These are phyloP conservation scores for Podaxis carcinomalis DNA, from an alignment of 768 basidiomycete genomes.

Conservation along the genomic window DNA sequence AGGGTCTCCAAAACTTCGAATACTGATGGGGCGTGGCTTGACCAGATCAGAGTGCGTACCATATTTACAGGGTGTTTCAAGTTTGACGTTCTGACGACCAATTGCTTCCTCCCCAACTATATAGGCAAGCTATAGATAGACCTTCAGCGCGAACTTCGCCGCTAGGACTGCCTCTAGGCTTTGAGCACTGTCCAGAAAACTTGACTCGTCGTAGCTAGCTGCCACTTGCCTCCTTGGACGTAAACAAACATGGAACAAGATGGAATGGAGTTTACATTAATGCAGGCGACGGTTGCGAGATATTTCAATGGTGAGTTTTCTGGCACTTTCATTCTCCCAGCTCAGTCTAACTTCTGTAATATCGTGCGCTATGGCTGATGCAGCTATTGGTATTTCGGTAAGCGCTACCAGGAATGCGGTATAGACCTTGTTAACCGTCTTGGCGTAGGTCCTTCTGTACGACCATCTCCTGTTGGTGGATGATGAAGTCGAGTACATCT, in stretches of 20 bases:
- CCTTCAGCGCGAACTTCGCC: neutral
- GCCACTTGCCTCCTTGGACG: neutral
- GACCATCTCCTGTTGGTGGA: constrained; percentile 3
- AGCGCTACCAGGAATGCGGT: neutral
- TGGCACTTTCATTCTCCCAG: neutral
- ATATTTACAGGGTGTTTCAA: constrained; percentile 2
- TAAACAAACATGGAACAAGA: neutral
- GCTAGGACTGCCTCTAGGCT: neutral
- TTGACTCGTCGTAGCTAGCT: neutral
- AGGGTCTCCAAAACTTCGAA: neutral
- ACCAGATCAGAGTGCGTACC: neutral
- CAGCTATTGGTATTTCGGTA: constrained; percentile 5
- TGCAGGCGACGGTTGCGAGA: neutral
- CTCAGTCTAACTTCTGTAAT: neutral
- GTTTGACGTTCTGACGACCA: constrained; percentile 5
- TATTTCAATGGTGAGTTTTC: constrained; percentile 1
- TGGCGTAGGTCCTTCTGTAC: neutral
- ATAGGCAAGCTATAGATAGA: neutral
- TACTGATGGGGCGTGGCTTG: neutral
- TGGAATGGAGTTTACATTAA: neutral
- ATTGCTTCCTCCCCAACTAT: neutral
- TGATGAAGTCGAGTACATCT: constrained; percentile 7
- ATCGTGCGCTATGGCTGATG: neutral
- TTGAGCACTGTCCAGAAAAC: neutral
- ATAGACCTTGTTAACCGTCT: neutral